Base-by-base conservation (phyloP, 78 protist species). In the Dictyostelium discoideum region DNA sequence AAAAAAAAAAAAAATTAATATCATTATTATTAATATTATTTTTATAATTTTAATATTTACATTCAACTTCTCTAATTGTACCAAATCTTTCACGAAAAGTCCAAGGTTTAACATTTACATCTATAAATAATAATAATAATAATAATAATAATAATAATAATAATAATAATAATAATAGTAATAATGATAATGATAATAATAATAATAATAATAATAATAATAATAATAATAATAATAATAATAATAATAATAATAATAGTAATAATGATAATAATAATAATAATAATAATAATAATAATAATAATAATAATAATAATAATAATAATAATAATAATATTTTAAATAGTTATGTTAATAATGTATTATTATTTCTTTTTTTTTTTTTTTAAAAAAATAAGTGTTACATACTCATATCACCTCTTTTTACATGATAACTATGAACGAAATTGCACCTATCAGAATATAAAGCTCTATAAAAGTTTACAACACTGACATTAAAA, bases 381-480 rank as follows among this genome's bases (percentile, higher is more conserved):
- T 20, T 63, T 22, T 20, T 18, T 14, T 2, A 54, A 16, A 16
- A 42, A 42, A 42, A 42, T 5, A 42, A 2, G 46, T 42, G 3
- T 2, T 20, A 74, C 81, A 13, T 74, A 74, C 81, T 44, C 39
- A 24, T 42, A 50, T 90, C 95, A 37, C 95, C 95, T 46, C 95
- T 72, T 37, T 90, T 90, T 3, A 77, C 88, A 32, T 90, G 95
- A 72, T 90, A 90, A 2, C 32, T 82, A 67, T 48, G 46, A 26
- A 86, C 95, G 37, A 90, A 90, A 54, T 90, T 90, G 83, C 95
- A 90, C 73, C 67, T 48, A 72, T 90, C 95, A 3, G 95, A 90
- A n/a, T 80, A 90, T 11, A 90, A 16, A 1, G 88, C 95, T 39
- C 88, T 90, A 20, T 48, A 90, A 69, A 90, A 90, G 26, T 90